A percentile compares a stretch with the other conserved stretches of the same genome.
Conservation (phyloP, 1,284 basidiomycete genomes). For the Tylopilus sp. region DNA sequence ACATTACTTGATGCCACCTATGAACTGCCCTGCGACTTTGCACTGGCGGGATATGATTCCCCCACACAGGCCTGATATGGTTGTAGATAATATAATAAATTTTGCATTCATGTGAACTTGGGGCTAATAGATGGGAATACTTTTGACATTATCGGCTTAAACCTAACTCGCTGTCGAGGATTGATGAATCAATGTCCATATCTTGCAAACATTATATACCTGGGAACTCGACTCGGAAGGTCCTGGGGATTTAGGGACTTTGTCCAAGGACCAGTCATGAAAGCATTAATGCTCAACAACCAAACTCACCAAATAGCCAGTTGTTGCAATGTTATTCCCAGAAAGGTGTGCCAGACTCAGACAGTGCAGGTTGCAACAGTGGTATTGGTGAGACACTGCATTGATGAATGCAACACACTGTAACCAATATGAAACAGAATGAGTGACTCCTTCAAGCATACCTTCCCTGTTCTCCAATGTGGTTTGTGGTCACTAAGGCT, state of each 20-base stretch:
- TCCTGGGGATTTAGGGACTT: background rate
- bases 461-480: slow-evolving; percentile 21
- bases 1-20: too few species aligned
- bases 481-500: slow-evolving; percentile 25
- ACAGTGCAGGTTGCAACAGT: background rate
- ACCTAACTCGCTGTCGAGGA: too few species aligned
- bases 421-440: slow-evolving; percentile 21
- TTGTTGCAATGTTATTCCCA: background rate
- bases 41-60: too few species aligned
- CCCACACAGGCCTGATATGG: too few species aligned
- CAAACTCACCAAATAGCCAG: background rate
- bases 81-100: too few species aligned
- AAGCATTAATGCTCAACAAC: too few species aligned
- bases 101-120: too few species aligned
- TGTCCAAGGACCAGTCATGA: background rate
- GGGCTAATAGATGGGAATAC: too few species aligned
- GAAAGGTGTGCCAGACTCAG: background rate
- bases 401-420: slow-evolving; percentile 20
- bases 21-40: too few species aligned
- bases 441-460: background rate
- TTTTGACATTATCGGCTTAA: too few species aligned
- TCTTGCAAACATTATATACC: too few species aligned
- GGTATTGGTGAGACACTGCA: slow-evolving; percentile 12
- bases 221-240: background rate
- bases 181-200: background rate